phyloP scores from a whole-genome alignment of 2,329 filamentous ascomycete genomes.

The Colletotrichum kahawae region DNA sequence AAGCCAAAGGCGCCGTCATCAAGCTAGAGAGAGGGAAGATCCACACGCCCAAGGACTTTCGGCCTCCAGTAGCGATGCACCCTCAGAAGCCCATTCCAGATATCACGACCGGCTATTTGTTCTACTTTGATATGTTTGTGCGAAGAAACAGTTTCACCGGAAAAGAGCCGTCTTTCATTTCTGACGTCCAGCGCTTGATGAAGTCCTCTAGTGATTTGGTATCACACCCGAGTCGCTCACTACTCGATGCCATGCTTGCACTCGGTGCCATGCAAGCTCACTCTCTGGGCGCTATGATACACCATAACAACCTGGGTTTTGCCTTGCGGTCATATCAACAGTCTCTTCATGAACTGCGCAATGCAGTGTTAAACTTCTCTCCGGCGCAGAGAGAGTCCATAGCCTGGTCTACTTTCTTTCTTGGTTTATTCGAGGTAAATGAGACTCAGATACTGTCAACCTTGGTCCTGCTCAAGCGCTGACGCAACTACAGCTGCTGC shows the following conservation, averaged over 20 bases:
- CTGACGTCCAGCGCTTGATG: conserved; percentile 28
- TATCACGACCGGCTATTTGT: conserved; percentile 24
- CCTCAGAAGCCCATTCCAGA: conserved; percentile 17
- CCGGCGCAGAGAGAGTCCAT: not conserved
- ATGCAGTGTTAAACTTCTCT: conserved; percentile 6
- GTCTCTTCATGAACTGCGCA: conserved; percentile 28
- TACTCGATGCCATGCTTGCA: conserved; percentile 32
- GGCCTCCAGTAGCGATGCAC: no score
- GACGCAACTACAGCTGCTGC: conserved; percentile 31
- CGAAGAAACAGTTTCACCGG: conserved; percentile 32
- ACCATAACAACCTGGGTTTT: not conserved
- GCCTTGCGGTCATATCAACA: conserved; percentile 31
- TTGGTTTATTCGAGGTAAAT: conserved; percentile 39
- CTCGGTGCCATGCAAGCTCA: conserved; percentile 35
- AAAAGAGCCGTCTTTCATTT: not conserved
- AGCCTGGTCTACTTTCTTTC: conserved; percentile 37
- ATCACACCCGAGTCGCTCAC: conserved; percentile 10
- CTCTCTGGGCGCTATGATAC: not conserved
- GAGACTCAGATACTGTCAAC: no score
- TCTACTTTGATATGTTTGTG: conserved; percentile 34
- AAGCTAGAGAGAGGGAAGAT: conserved; percentile 25
- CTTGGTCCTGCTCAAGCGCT: not conserved
- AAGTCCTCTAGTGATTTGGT: not conserved
- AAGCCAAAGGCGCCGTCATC: conserved; percentile 21
- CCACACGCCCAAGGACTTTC: not conserved